Evolutionary conservation across 2,329 filamentous ascomycete genomes (phyloP), one percentile per base, ranked within the genome.

Genomic region (Zelopaecilomyces penicillatus): DNA sequence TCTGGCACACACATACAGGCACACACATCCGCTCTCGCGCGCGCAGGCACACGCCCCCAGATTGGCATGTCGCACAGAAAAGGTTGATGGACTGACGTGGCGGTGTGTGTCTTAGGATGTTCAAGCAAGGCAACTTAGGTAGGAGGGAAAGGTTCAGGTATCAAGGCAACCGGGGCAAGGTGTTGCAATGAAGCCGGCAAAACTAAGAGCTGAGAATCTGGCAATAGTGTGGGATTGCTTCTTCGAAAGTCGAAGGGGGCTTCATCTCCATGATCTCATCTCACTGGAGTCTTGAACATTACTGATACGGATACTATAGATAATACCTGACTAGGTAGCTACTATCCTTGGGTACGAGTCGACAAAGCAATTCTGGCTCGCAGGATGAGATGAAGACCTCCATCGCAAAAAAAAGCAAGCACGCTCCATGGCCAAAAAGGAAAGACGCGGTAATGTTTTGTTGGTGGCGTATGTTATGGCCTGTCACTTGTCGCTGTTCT

Each of bases 31-130:
- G 19, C 19, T 19, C 19, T 19, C 19, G 19, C 19, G 19, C 19
- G 19, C 19, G 19, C 19, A 19, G 19, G 19, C 19, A 19, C 19
- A 19, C 19, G 19, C 19, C 19, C 19, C 19, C 19, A 19, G 19
- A 6, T 26, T 40, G n/a, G 38, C 27, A 30, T n/a, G 38, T 31
- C 29, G 30, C 38, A 31, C 38, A 31, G 29, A 4, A 37, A 34
- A 47, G 37, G 41, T 19, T 30, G n/a, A 47, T 32, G 10, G 37
- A 27, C 36, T 48, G 45, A 48, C 45, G 45, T 48, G 45, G 45
- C 45, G 45, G 45, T 42, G 41, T 39, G 42, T 43, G 41, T 39
- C 36, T 19, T 19, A 19, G 19, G 19, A 19, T 19, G 19, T 19
- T 19, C 19, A 19, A 19, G 19, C 19, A 19, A 19, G 19, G 19